Percentiles rank a stretch among this genome's conserved stretches.
These are phyloP conservation scores for Salix brachista DNA, from an alignment of 345 rosid species.

Conservation along the genomic window DNA sequence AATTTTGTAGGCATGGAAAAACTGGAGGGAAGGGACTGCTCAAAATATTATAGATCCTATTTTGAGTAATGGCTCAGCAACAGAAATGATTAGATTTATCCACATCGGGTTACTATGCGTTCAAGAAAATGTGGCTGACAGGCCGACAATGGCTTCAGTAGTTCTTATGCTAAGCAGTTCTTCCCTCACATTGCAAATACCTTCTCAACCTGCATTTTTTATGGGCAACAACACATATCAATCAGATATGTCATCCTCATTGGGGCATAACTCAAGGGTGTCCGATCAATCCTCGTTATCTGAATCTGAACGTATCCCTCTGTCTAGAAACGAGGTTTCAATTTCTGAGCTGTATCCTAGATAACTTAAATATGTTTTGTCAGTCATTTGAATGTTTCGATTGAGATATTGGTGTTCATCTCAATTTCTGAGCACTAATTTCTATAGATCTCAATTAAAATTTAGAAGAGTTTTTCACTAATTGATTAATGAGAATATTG, in stretches of 20 bases:
- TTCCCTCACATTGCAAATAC: conserved; percentile 37
- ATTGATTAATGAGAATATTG: too few species aligned
- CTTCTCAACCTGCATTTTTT: conserved; percentile 39
- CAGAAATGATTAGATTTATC: conserved; percentile 42
- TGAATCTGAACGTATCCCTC: not conserved
- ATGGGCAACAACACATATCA: conserved; percentile 5
- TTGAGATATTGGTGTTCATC: too few species aligned
- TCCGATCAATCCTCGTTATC: not conserved
- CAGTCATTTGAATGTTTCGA: too few species aligned
- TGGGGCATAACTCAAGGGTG: not conserved
- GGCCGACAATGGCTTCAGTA: conserved; percentile 48
- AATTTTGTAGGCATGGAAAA: conserved; percentile 47
- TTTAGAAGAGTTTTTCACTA: too few species aligned
- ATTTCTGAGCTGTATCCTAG: conserved; percentile 25
- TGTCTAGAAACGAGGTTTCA: conserved; percentile 22
- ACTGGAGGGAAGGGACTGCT: conserved; percentile 40
- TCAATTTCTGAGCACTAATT: too few species aligned
- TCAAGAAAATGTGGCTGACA: conserved; percentile 39
- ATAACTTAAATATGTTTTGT: not conserved
- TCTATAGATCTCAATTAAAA: too few species aligned
- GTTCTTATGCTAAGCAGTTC: conserved; percentile 42
- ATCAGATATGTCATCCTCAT: conserved; percentile 3
- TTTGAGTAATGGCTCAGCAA: conserved; percentile 19
- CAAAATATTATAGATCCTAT: conserved; percentile 34
- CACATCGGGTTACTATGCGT: conserved; percentile 54